Percentiles rank a stretch among this genome's conserved stretches.
phyloP scores from a whole-genome alignment of 768 basidiomycete species.

The Mycena indigotica region DNA sequence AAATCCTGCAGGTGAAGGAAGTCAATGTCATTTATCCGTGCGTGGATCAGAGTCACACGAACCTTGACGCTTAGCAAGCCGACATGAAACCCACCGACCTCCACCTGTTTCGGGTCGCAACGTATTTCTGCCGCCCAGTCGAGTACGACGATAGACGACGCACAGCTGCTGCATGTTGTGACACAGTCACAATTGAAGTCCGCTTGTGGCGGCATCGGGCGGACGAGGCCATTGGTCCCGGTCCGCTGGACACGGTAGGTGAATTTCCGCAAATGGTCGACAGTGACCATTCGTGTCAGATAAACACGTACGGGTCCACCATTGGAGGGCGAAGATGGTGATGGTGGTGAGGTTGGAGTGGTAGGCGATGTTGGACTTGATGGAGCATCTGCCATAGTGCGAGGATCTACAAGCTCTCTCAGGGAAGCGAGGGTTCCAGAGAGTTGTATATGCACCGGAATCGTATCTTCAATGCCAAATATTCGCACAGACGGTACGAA shows the following conservation, averaged over 20 bases:
- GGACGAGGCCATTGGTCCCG: background rate
- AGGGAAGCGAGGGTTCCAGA: constrained; percentile 1
- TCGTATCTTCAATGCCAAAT: constrained; percentile 9
- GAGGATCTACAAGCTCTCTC: background rate
- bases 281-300: background rate
- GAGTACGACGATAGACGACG: background rate
- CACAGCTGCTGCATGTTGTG: background rate
- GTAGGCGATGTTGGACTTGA: background rate
- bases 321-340: background rate
- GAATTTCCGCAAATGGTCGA: background rate
- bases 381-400: background rate
- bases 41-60: background rate
- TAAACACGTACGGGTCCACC: background rate
- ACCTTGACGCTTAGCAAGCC: background rate
- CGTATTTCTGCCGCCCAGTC: background rate
- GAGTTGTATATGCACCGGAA: constrained; percentile 9
- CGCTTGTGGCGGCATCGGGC: background rate
- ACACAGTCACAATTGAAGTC: background rate
- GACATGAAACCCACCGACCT: background rate
- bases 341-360: background rate
- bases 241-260: background rate
- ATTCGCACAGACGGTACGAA: constrained; percentile 18
- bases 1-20: constrained; percentile 51
- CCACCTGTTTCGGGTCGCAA: background rate
- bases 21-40: background rate